Conservation (phyloP, 208 protist genomes). For the Zelonia costaricensis region DNA sequence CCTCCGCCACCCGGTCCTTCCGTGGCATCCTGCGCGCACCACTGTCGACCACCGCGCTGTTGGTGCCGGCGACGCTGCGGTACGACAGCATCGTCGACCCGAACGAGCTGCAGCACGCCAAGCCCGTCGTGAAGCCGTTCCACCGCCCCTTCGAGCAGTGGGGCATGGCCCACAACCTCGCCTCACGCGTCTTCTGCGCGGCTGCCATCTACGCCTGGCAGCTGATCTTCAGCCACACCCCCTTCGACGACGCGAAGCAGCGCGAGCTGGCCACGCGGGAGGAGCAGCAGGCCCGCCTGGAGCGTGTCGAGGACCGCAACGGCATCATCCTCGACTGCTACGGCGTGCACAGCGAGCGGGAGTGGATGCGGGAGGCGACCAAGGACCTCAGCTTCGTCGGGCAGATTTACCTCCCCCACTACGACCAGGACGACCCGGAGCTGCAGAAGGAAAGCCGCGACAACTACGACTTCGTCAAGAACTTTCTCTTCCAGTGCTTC, state of each 20-base stretch:
- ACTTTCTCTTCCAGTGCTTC: conserved; percentile 92
- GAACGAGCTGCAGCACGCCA: conserved; percentile 53
- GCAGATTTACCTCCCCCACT: conserved; percentile 75
- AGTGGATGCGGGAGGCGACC: conserved; percentile 87
- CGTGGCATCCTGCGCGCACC: background rate
- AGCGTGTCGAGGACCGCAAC: conserved; percentile 87
- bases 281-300: conserved; percentile 61
- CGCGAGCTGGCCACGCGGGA: conserved; percentile 62
- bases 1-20: conserved; percentile 7
- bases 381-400: conserved; percentile 82
- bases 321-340: conserved; percentile 91
- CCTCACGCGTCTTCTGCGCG: conserved; percentile 64
- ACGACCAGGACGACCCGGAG: conserved; percentile 74
- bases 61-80: conserved; percentile 34
- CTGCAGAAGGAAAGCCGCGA: conserved; percentile 73
- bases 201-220: conserved; percentile 91
- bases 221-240: conserved; percentile 90
- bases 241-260: conserved; percentile 91
- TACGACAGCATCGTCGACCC: conserved; percentile 66
- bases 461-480: conserved; percentile 88
- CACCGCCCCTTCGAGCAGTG: conserved; percentile 81
- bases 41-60: conserved; percentile 6
- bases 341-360: conserved; percentile 67
- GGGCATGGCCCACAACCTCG: conserved; percentile 62
- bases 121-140: conserved; percentile 55